A percentile compares a stretch with the other conserved stretches of the same genome.
These are phyloP conservation scores for Drosera capensis DNA, from an alignment of 148 eudicot species.

Conservation along the genomic window DNA sequence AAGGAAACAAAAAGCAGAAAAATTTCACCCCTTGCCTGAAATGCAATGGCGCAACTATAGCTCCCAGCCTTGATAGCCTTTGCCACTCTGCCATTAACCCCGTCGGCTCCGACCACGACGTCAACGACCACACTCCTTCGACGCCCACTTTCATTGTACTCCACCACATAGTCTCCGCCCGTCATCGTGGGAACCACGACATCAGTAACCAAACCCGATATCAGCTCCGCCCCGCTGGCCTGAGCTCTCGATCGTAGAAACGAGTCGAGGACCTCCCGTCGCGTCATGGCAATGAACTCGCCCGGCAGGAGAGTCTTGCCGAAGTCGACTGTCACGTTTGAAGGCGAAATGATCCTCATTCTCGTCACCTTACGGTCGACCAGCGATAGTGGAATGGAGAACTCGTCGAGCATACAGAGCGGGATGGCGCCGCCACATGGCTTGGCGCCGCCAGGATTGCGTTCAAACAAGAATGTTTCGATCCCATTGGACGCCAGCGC, in stretches of 20 bases:
- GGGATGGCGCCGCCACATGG: constrained; percentile 98
- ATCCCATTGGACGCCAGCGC: constrained; percentile 58
- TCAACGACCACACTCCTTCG: constrained; percentile 40
- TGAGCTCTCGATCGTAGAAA: constrained; percentile 55
- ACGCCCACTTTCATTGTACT: constrained; percentile 24
- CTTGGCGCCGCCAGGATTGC: constrained; percentile 55
- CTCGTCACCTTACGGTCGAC: constrained; percentile 72
- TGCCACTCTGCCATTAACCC: constrained; percentile 77
- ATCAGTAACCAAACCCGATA: constrained; percentile 42
- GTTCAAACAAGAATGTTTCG: constrained; percentile 76
- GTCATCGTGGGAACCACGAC: constrained; percentile 31
- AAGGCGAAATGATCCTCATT: constrained; percentile 76
- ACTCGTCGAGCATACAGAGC: constrained; percentile 83
- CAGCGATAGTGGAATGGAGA: constrained; percentile 43
- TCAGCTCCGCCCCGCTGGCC: constrained; percentile 35
- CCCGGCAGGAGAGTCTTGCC: constrained; percentile 59
- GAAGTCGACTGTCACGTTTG: constrained; percentile 62
- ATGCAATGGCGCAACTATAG: constrained; percentile 75
- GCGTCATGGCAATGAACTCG: constrained; percentile 89
- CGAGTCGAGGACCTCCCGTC: constrained; percentile 80
- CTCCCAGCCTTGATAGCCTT: constrained; percentile 59
- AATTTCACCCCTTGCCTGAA: constrained; percentile 40
- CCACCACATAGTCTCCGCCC: constrained; percentile 33
- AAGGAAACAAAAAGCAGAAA: not conserved
- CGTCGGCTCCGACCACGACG: constrained; percentile 76